These are phyloP conservation scores for Salicornia ramosissima DNA, from an alignment of 148 eudicot species.

Conservation along the genomic window DNA sequence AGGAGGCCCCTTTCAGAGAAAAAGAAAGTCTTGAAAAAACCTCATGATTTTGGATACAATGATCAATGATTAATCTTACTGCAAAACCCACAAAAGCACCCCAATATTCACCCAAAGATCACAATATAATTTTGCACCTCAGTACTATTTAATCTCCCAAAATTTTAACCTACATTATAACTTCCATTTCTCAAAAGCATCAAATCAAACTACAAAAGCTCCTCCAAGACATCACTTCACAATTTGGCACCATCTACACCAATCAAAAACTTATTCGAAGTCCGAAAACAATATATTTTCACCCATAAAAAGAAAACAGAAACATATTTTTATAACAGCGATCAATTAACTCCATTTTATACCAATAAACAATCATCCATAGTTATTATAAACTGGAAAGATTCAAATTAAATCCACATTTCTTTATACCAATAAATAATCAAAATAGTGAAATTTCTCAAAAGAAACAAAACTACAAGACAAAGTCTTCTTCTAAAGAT, in stretches of 20 bases:
- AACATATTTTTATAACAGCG: too few relatives aligned
- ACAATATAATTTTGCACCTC: background rate
- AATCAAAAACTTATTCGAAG: background rate
- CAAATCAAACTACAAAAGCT: background rate
- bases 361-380: too few relatives aligned
- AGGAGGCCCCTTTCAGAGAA: background rate
- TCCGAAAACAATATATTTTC: background rate
- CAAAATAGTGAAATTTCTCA: too few relatives aligned
- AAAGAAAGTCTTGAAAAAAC: too few relatives aligned
- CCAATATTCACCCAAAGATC: background rate
- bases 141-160: too few relatives aligned
- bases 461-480: background rate
- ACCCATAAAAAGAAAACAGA: background rate
- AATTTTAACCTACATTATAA: background rate
- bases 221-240: background rate
- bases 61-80: background rate
- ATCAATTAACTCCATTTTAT: too few relatives aligned
- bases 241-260: background rate
- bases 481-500: background rate
- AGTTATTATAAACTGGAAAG: too few relatives aligned
- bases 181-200: background rate
- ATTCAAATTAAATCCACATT: too few relatives aligned
- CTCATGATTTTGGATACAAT: too few relatives aligned
- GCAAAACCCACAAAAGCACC: background rate
- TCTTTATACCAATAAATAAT: too few relatives aligned